Evolutionary conservation across 805 yeast species (phyloP), one percentile per base, ranked within the genome.

Genomic region (Starmerella lactis-condensi): DNA sequence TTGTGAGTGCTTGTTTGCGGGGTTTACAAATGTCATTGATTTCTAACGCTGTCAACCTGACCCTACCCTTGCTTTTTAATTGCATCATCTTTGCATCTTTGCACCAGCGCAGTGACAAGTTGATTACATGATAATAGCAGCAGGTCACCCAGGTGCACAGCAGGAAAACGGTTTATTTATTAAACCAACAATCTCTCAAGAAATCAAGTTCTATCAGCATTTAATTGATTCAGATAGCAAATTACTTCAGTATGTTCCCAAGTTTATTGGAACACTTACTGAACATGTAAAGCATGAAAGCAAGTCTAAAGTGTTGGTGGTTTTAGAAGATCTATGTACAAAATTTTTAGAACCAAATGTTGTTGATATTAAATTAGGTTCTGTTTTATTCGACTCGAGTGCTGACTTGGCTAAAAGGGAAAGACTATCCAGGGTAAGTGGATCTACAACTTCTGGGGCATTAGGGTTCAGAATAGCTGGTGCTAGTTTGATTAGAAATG

Each of bases 101-200:
- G n/a, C n/a, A n/a, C n/a, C n/a, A n/a, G n/a, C n/a, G n/a, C n/a
- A n/a, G n/a, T n/a, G n/a, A n/a, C n/a, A n/a, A n/a, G n/a, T n/a
- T n/a, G n/a, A n/a, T n/a, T n/a, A n/a, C n/a, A n/a, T n/a, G 33
- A 78, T 76, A 46, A 75, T 72, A 53, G 96, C 89, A 3, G 96
- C 95, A 0, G 98, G 98, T 5, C 98, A 85, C 46, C 77, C 63
- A 5, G 96, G 93, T 0, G 66, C 75, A 3, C 70, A 70, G 39
- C 62, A 51, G 5, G 67, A 65, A 24, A 92, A 82, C 0, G 53
- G 67, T 6, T 55, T 85, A 11, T 75, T 83, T 41, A 67, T 78
- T 34, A 85, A 89, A 51, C 72, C 73, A 0, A 60, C 83, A 0
- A 48, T 56, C 0, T 52, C 52, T 17, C 69, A 67, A 41, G 98